phyloP scores from a whole-genome alignment of 129 eudicot species.

The Tanacetum coccineum region DNA sequence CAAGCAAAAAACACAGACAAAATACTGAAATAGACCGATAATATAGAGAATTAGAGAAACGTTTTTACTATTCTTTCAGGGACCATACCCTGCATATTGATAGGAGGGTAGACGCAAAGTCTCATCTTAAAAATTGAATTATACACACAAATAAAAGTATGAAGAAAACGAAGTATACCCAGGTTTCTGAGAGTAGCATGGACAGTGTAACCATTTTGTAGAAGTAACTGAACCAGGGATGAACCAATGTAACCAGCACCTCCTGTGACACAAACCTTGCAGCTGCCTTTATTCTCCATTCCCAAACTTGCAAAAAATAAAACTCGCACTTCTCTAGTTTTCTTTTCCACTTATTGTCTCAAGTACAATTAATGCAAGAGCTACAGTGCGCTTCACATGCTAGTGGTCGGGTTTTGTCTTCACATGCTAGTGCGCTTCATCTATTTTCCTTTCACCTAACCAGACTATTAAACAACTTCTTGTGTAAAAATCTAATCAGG shows the following conservation, averaged over 20 bases:
- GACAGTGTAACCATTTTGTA: conserved; percentile 45
- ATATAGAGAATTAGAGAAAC: no score
- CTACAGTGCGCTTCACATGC: no score
- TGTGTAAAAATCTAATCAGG: no score
- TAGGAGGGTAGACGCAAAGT: conserved; percentile 23
- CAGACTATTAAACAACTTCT: no score
- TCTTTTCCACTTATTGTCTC: neutral
- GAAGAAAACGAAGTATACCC: neutral
- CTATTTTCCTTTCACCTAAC: no score
- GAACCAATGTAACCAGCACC: conserved; percentile 48
- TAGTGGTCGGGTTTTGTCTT: no score
- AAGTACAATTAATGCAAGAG: neutral
- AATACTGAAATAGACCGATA: no score
- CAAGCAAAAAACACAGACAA: neutral
- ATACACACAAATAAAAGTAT: neutral
- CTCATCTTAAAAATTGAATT: conserved; percentile 23
- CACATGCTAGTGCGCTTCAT: no score
- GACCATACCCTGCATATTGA: no score
- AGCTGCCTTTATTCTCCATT: conserved; percentile 8
- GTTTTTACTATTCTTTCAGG: no score
- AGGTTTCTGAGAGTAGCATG: conserved; percentile 57
- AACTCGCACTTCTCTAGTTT: neutral
- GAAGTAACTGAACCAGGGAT: conserved; percentile 41
- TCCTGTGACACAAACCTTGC: conserved; percentile 59
- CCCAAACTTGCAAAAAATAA: neutral